These are phyloP conservation scores for Xylaria arbuscula DNA, from an alignment of 2,329 filamentous ascomycete species.

Conservation along the genomic window DNA sequence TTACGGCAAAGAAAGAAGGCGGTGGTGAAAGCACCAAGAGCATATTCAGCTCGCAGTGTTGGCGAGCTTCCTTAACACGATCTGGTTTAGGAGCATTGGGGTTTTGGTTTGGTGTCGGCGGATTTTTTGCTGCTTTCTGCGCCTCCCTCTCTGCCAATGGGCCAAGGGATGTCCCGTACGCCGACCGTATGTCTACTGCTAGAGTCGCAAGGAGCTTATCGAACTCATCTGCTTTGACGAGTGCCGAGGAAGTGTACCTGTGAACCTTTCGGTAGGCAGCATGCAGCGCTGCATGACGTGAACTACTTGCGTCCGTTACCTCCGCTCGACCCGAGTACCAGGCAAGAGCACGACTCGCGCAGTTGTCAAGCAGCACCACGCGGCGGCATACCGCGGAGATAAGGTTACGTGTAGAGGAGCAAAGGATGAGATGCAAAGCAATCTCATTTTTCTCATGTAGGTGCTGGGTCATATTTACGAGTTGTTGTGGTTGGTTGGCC, in stretches of 20 bases:
- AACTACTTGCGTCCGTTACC: slow-evolving; percentile 57
- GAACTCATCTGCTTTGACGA: slow-evolving; percentile 70
- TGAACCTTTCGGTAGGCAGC: slow-evolving; percentile 67
- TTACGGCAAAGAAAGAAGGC: slow-evolving; percentile 62
- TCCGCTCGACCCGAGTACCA: slow-evolving; percentile 60
- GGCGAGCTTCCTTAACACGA: slow-evolving; percentile 54
- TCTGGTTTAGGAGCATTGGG: slow-evolving; percentile 51
- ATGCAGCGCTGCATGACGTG: slow-evolving; percentile 65
- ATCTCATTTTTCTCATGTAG: slow-evolving; percentile 67
- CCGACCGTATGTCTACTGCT: slow-evolving; percentile 61
- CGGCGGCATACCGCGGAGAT: slow-evolving; percentile 75
- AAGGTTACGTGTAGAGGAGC: slow-evolving; percentile 78
- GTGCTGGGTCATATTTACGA: slow-evolving; percentile 62
- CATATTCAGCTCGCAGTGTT: slow-evolving; percentile 63
- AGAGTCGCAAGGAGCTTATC: slow-evolving; percentile 68
- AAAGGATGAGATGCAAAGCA: slow-evolving; percentile 73
- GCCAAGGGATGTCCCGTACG: slow-evolving; percentile 61
- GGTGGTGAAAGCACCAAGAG: slow-evolving; percentile 62
- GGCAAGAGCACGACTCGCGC: slow-evolving; percentile 61
- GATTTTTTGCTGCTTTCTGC: slow-evolving; percentile 58
- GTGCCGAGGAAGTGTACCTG: slow-evolving; percentile 60
- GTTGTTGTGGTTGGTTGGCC: slow-evolving; percentile 52
- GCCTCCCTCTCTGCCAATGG: slow-evolving; percentile 59
- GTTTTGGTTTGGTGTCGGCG: slow-evolving; percentile 55
- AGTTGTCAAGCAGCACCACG: slow-evolving; percentile 65